Evolutionary conservation across 2,329 filamentous ascomycete species (phyloP), one percentile per base, ranked within the genome.

Genomic region (Apiospora saccharicola): DNA sequence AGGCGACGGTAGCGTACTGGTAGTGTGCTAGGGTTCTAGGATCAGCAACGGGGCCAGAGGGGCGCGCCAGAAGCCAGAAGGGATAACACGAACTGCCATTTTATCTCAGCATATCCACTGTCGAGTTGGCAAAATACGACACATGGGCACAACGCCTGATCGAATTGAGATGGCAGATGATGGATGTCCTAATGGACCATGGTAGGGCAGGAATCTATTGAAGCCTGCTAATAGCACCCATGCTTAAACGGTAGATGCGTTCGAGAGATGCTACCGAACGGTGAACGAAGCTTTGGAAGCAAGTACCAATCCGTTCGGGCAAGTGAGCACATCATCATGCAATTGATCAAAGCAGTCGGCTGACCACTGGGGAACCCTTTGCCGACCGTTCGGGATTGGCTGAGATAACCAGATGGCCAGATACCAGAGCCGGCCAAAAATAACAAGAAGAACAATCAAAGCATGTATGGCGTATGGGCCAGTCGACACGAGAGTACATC

Each of bases 101-200:
- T 41, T 61, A 22, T 34, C 53, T 61, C 53, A 19, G 53, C 53
- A 37, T 61, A 61, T 61, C 53, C 53, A 61, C 53, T 61, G 53
- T 16, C 53, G 53, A 22, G 16, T 14, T 34, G 51, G 51, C 34
- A 64, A 64, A 64, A 64, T 64, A 64, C 57, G 57, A 41, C 57
- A 22, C 26, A 30, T 30, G 26, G 26, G 26, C 26, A 30, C 57
- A n/a, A 41, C 26, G 57, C 34, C 57, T 34, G 53, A 61, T 61
- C 53, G 53, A 61, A 30, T 61, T 61, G 30, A 61, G 53, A 61
- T 61, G 53, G 53, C 53, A 57, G 51, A 57, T 57, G 51, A 57
- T 34, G 51, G 51, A 57, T 34, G 51, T 14, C 51, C 8, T n/a
- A 22, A 53, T 53, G 51, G 51, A 53, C 51, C 51, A 53, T 53